Conservation (phyloP, 805 yeast genomes). For the Candida easanensis region DNA sequence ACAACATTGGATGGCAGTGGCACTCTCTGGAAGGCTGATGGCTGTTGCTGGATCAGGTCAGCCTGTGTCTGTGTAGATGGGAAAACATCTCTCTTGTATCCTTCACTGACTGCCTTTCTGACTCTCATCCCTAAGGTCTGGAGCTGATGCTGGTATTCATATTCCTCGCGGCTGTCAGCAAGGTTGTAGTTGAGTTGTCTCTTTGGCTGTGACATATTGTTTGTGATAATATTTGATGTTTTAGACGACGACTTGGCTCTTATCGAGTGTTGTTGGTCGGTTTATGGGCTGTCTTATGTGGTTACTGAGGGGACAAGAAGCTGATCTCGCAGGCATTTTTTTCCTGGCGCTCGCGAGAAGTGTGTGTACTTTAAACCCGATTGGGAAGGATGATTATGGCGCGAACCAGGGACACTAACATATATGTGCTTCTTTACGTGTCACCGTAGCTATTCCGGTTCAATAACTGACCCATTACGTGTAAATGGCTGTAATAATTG, state of each 20-base stretch:
- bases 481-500: background rate
- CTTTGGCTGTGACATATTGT: conserved; percentile 32
- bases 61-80: conserved; percentile 15
- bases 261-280: too few relatives aligned
- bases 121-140: conserved; percentile 69
- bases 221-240: too few relatives aligned
- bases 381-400: background rate
- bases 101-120: conserved; percentile 63
- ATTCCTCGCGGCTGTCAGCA: conserved; percentile 28
- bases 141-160: conserved; percentile 37
- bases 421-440: background rate
- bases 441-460: background rate
- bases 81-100: conserved; percentile 38
- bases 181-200: conserved; percentile 32
- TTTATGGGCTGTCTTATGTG: too few relatives aligned
- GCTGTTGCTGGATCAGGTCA: conserved; percentile 21
- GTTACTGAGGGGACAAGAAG: too few relatives aligned
- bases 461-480: background rate
- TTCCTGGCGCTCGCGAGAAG: background rate
- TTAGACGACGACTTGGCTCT: too few relatives aligned
- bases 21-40: conserved; percentile 33
- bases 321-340: background rate
- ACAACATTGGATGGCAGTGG: conserved; percentile 32
- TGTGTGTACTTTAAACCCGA: background rate
- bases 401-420: background rate